These are phyloP conservation scores for Sclerotinia spermophila DNA, from an alignment of 2,329 filamentous ascomycete species.

Conservation along the genomic window DNA sequence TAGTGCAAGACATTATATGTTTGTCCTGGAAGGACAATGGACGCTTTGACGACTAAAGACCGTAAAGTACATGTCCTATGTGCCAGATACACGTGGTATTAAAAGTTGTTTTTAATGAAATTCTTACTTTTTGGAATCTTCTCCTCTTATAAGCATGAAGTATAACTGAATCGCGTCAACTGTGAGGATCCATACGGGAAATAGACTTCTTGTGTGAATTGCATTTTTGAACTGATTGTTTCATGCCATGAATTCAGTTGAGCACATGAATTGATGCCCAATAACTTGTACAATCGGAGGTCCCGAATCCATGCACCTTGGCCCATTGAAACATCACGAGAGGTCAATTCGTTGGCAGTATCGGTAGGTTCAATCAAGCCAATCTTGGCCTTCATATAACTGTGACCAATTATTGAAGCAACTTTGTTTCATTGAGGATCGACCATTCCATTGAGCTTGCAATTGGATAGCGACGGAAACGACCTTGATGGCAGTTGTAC, in stretches of 20 bases:
- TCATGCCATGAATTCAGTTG: not conserved
- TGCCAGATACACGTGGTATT: not conserved
- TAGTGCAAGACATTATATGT: not conserved
- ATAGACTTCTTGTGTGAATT: not conserved
- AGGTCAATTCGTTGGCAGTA: not conserved
- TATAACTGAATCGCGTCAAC: not conserved
- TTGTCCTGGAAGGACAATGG: not conserved
- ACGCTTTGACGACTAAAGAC: not conserved
- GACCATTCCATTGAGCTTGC: not conserved
- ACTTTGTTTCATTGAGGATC: not conserved
- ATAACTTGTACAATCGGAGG: not conserved
- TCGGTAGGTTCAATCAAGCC: conserved; percentile 4
- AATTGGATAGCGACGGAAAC: not conserved
- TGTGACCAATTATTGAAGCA: conserved; percentile 6
- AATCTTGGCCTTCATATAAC: not conserved
- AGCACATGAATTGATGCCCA: conserved; percentile 16
- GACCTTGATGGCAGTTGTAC: not conserved
- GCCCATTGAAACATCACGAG: not conserved
- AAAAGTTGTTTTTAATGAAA: not conserved
- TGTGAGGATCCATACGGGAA: not conserved
- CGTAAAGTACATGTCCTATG: not conserved
- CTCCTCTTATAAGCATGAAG: not conserved
- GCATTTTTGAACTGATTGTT: not conserved
- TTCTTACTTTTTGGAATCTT: not conserved
- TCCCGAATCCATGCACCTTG: conserved; percentile 7